A percentile compares a stretch with the other conserved stretches of the same genome.
phyloP scores from a whole-genome alignment of 352 stramenopile species.

The Globisporangium cystogenes region DNA sequence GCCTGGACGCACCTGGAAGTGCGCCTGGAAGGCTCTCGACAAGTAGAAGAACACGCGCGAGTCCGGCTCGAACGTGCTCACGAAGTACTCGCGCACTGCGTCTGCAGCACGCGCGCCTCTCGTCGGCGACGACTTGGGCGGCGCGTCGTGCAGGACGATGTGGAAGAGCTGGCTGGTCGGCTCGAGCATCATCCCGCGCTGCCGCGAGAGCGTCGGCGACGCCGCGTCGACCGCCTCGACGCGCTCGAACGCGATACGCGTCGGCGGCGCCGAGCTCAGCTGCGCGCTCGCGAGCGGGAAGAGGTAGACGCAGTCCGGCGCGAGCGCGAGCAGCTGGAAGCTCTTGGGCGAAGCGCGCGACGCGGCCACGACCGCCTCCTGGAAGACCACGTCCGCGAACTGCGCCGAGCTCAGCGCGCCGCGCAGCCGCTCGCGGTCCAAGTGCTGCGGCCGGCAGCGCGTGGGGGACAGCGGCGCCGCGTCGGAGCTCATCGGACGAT shows the following conservation, averaged over 20 bases:
- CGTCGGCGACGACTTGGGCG: background rate
- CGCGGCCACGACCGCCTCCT: constrained; percentile 51
- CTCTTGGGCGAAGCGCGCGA: constrained; percentile 13
- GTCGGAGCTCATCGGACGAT: constrained; percentile 4
- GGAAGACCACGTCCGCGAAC: constrained; percentile 35
- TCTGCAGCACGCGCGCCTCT: no score
- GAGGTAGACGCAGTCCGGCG: constrained; percentile 32
- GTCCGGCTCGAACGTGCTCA: constrained; percentile 58
- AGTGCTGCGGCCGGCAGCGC: constrained; percentile 41
- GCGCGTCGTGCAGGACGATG: constrained; percentile 16
- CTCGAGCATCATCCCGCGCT: constrained; percentile 39
- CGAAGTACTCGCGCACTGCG: constrained; percentile 19
- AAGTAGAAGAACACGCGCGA: constrained; percentile 60
- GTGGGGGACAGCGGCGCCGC: constrained; percentile 27
- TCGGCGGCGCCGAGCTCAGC: constrained; percentile 5
- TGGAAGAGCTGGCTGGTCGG: constrained; percentile 44
- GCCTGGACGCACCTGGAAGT: constrained; percentile 33
- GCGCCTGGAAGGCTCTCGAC: constrained; percentile 21
- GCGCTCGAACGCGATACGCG: constrained; percentile 17
- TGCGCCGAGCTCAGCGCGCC: constrained; percentile 20
- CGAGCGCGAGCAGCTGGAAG: constrained; percentile 53
- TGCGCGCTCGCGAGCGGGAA: constrained; percentile 31
- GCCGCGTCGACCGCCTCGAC: constrained; percentile 31
- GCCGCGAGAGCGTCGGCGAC: constrained; percentile 27
- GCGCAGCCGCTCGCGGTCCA: constrained; percentile 54